phyloP scores from a whole-genome alignment of 2,329 filamentous ascomycete genomes.

The Nannizziopsis barbatae region DNA sequence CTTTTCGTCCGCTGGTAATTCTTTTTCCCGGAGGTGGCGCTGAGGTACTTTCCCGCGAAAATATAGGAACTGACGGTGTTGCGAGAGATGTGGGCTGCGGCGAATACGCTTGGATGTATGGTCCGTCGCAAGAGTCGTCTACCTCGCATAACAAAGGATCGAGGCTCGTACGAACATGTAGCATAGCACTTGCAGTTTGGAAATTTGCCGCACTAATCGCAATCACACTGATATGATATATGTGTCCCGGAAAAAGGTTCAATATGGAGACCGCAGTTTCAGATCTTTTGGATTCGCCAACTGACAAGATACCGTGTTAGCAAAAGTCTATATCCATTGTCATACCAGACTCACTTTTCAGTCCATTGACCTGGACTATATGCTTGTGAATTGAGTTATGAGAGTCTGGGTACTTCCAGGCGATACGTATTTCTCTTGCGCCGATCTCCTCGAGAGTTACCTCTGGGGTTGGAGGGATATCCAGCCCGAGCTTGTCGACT shows the following conservation, averaged over 20 bases:
- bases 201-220: constrained; percentile 88
- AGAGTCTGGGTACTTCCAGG: constrained; percentile 69
- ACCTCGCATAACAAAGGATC: constrained; percentile 31
- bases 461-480: constrained; percentile 80
- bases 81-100: constrained; percentile 45
- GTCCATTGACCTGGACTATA: constrained; percentile 84
- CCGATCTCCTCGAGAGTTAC: constrained; percentile 85
- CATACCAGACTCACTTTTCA: constrained; percentile 53
- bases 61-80: constrained; percentile 49
- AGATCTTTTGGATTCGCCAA: constrained; percentile 70
- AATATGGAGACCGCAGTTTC: constrained; percentile 88
- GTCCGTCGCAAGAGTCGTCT: constrained; percentile 26
- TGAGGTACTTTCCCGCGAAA: constrained; percentile 55
- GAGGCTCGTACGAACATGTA: constrained; percentile 66
- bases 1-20: constrained; percentile 58
- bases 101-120: constrained; percentile 44
- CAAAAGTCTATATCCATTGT: neutral
- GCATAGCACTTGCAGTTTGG: constrained; percentile 73
- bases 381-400: constrained; percentile 68
- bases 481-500: constrained; percentile 81
- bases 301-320: constrained; percentile 34
- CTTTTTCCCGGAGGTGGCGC: constrained; percentile 47
- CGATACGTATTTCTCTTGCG: constrained; percentile 73
- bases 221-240: constrained; percentile 88
- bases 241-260: constrained; percentile 72